Base-by-base conservation (phyloP, 1,139 yeast species). In the Diutina scorzettiae region DNA sequence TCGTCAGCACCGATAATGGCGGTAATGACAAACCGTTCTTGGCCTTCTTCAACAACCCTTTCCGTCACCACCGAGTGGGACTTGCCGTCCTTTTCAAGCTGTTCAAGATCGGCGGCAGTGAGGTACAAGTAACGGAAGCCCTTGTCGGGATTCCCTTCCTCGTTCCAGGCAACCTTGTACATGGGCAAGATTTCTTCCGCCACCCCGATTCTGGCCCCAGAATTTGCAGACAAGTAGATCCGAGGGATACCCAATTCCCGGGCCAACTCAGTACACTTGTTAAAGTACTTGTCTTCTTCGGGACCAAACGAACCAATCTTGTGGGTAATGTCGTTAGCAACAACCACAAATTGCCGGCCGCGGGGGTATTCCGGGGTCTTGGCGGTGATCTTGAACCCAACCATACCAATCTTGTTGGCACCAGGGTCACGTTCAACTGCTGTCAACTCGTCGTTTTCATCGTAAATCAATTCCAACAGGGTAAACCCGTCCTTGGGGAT, bases 281-380 rank as follows among this genome's bases (percentile, higher is more conserved):
- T 76, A 72, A 91, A 91, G 69, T 80, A 91, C 46, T 66, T 69
- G 64, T 91, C 98, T 68, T 91, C 98, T 53, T 76, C 81, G n/a
- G 98, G 98, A 53, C 98, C 98, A 56, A 91, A 91, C 1, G 98
- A 91, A 62, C 98, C 98, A 64, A 91, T 91, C 76, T 86, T 89
- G 70, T 74, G 91, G 37, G 98, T 93, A 55, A 91, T 93, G 62
- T 91, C 98, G 58, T 91, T 91, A 43, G 98, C 97, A 60, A 91
- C 83, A 53, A 93, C 74, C 46, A 89, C 75, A 55, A 91, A 77
- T 63, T 83, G 84, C 69, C 98, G 91, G 46, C 98, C 98, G 53
- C 83, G 76, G 50, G 98, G 97, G 62, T 85, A 89, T 63, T 91
- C 98, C 9, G 96, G 96, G 27, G 98, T 91, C 68, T 87, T 87